Evolutionary conservation across 1,284 basidiomycete genomes (phyloP), one percentile per base, ranked within the genome.

Genomic region (Heterobasidion irregulare): DNA sequence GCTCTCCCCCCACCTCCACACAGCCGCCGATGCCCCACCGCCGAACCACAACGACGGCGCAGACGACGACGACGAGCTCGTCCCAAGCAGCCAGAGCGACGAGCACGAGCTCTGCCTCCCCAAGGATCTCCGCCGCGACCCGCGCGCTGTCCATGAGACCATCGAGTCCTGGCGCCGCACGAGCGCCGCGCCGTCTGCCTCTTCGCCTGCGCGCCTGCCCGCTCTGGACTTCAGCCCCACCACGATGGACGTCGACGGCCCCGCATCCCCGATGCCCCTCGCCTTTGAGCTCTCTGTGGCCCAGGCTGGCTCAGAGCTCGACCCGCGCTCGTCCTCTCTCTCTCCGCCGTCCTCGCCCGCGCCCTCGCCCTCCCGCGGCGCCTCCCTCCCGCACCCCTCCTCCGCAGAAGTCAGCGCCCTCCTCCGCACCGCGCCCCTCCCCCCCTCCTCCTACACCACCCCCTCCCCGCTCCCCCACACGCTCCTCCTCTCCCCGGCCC

Each of bases 1-100:
- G 2, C 3, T 26, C 26, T 26, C 26, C 26, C 26, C 3, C 26
- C 26, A 26, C 26, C 26, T 26, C 26, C 26, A 26, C 3, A 26
- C 26, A 26, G 26, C 26, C 26, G 2, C 26, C 26, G 26, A 26
- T 26, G 26, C 26, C 26, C 26, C 26, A 26, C 26, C 2, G 26
- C 26, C 26, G 26, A 26, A 2, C 26, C 26, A 26, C 26, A 38
- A 13, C 19, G 5, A 44, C 26, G 18, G 35, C n/a, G 33, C n/a
- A 33, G 15, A n/a, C 7, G 54, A 46, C 6, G 34, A n/a, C 15
- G 65, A 64, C 47, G 71, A 75, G 54, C 63, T 75, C 18, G 70
- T 88, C 13, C 83, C 82, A n/a, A 85, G 80, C 47, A 87, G 84
- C 60, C 80, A 86, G 63, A 83, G 84, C 47, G 81, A 85, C 59